These are phyloP conservation scores for Paecilomyces variotii DNA, from an alignment of 2,329 filamentous ascomycete species.

Conservation along the genomic window DNA sequence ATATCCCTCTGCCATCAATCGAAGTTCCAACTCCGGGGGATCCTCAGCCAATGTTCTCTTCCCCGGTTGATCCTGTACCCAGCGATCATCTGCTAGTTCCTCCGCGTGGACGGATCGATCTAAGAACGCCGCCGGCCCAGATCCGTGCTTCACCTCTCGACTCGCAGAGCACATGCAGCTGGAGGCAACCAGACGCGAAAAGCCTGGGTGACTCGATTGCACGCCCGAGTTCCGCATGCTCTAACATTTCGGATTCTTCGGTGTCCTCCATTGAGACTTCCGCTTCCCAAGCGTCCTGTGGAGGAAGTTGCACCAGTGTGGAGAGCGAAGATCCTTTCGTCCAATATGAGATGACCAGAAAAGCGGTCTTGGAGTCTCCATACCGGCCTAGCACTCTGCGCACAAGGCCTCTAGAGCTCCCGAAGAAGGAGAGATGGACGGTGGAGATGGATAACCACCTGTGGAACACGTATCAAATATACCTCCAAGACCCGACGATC, in stretches of 20 bases:
- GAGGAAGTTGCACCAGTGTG: constrained; percentile 54
- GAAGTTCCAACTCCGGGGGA: constrained; percentile 26
- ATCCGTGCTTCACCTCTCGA: constrained; percentile 32
- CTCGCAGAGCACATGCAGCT: constrained; percentile 17
- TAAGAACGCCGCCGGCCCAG: constrained; percentile 39
- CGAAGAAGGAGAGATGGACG: constrained; percentile 41
- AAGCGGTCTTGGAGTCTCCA: constrained; percentile 31
- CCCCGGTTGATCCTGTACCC: constrained; percentile 15
- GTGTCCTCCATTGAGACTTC: constrained; percentile 52
- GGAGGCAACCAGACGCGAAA: constrained; percentile 24
- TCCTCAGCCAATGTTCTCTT: constrained; percentile 17
- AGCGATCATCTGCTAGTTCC: constrained; percentile 33
- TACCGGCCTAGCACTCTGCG: constrained; percentile 23
- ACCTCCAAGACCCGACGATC: constrained; percentile 57
- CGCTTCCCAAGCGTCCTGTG: constrained; percentile 48
- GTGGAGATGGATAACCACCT: constrained; percentile 58
- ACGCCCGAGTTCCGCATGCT: constrained; percentile 51
- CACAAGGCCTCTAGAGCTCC: constrained; percentile 15
- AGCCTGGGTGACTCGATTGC: constrained; percentile 38
- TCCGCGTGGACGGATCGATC: constrained; percentile 26
- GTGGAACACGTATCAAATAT: constrained; percentile 58
- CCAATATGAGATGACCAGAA: constrained; percentile 31
- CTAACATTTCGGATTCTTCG: constrained; percentile 55
- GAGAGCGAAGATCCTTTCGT: constrained; percentile 55
- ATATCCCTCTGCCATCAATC: constrained; percentile 37